These are phyloP conservation scores for Coleophoma eucalyptorum DNA, from an alignment of 2,329 filamentous ascomycete species.

Conservation along the genomic window DNA sequence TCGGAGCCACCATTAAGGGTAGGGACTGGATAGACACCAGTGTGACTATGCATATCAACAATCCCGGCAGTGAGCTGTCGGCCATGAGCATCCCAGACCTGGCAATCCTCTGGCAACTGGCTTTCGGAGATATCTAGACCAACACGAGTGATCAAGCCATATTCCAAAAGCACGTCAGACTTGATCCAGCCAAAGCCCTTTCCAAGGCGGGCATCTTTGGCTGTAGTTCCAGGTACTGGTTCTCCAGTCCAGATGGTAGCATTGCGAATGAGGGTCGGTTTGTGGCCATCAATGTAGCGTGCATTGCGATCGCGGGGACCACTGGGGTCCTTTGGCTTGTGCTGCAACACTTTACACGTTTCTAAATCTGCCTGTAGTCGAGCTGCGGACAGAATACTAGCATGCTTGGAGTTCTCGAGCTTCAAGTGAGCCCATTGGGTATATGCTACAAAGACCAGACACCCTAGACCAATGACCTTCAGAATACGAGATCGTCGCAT, in stretches of 20 bases:
- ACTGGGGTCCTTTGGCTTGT: slow-evolving; percentile 50
- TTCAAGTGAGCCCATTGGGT: slow-evolving; percentile 1
- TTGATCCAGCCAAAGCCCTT: slow-evolving; percentile 56
- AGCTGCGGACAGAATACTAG: neutral
- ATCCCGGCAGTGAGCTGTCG: slow-evolving; percentile 62
- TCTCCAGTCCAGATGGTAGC: slow-evolving; percentile 66
- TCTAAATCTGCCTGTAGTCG: slow-evolving; percentile 50
- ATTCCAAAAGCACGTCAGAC: slow-evolving; percentile 57
- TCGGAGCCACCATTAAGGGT: slow-evolving; percentile 50
- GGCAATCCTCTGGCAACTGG: slow-evolving; percentile 40
- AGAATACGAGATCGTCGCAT: neutral
- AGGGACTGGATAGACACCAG: slow-evolving; percentile 57
- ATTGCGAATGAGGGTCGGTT: slow-evolving; percentile 61
- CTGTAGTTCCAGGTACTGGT: slow-evolving; percentile 45
- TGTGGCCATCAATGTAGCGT: slow-evolving; percentile 53
- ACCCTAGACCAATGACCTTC: neutral
- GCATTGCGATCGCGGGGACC: slow-evolving; percentile 55
- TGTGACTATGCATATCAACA: slow-evolving; percentile 70
- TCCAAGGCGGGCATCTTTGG: slow-evolving; percentile 51
- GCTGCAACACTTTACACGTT: slow-evolving; percentile 51
- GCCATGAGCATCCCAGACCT: slow-evolving; percentile 55
- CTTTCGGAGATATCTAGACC: slow-evolving; percentile 36
- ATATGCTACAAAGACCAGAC: slow-evolving; percentile 1
- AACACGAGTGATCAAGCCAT: slow-evolving; percentile 57
- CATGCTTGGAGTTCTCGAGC: neutral